Evolutionary conservation across 768 basidiomycete genomes (phyloP).

Genomic region (Lactarius indigo): DNA sequence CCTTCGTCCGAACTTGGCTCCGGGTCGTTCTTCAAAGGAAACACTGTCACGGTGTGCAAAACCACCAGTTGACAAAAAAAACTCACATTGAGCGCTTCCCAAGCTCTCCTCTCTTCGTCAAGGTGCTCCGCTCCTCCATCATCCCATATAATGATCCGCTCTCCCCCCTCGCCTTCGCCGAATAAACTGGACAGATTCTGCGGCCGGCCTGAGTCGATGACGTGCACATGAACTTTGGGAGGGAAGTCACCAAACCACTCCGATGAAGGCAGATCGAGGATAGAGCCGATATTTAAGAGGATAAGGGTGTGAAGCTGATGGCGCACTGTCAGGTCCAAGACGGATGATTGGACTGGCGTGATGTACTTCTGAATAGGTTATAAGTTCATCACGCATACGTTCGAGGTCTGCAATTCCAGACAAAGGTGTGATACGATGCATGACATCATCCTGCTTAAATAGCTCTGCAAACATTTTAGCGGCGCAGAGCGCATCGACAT

Average conservation of each 20-base stretch:
- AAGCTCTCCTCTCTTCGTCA: conserved; percentile 70
- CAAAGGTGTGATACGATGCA: conserved; percentile 86
- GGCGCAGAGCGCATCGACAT: conserved; percentile 91
- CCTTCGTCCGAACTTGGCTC: conserved; percentile 64
- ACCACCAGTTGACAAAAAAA: not conserved
- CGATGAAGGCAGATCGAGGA: conserved; percentile 73
- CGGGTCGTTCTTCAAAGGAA: conserved; percentile 63
- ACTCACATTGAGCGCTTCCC: conserved; percentile 77
- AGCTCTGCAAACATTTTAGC: conserved; percentile 85
- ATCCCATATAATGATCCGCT: conserved; percentile 88
- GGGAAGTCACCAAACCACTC: conserved; percentile 77
- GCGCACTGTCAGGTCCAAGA: conserved; percentile 9
- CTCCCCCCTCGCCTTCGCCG: conserved; percentile 58
- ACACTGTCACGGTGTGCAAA: not conserved
- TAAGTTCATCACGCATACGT: conserved; percentile 58
- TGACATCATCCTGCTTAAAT: conserved; percentile 91
- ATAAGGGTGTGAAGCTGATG: conserved; percentile 81
- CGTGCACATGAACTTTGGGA: conserved; percentile 68
- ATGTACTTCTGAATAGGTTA: conserved; percentile 62
- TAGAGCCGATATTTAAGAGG: conserved; percentile 87
- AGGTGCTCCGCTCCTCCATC: conserved; percentile 77
- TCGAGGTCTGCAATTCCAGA: conserved; percentile 80
- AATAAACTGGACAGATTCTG: conserved; percentile 87
- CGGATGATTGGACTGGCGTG: conserved; percentile 3
- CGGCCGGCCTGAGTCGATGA: conserved; percentile 92